Base-by-base conservation (phyloP, 768 basidiomycete genomes). In the Kwoniella dendrophila region DNA sequence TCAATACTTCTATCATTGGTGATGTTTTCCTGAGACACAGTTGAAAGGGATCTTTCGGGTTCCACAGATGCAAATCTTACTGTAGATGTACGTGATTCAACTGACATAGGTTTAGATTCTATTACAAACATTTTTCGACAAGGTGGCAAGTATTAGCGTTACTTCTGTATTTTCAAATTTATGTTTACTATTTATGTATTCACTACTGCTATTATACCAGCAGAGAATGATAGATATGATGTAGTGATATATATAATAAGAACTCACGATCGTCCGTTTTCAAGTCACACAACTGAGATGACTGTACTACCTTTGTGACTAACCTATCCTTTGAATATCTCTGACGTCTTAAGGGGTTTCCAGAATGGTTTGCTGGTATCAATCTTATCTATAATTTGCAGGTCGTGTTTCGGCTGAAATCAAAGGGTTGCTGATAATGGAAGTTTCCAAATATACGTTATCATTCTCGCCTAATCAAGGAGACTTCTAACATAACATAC, bases 251-350 rank as follows among this genome's bases (percentile, higher is more conserved):
- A 36, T 36, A 36, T 36, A 36, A 36, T 16, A 7, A 16, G 34
- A 16, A 36, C 7, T 16, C 34, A 36, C 16, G 7, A 36, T 36
- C 7, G 7, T 8, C 16, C 16, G 7, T 36, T 7, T 16, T 36
- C 34, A 36, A 36, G 8, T 36, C 34, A 36, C 34, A 8, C 16
- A 8, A 16, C 16, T 8, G 34, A 36, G 34, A 16, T 36, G 34
- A 36, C 47, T 11, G 47, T 14, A 26, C 2, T n/a, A 51, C 49
- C 49, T 51, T 51, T 51, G 49, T 51, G 14, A 33, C 6, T 51
- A 22, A 51, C 49, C 49, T 51, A 33, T 51, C 49, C 49, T 51
- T 51, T 51, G 49, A 51, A 6, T 18, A 34, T 36, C 20, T 18
- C 49, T 30, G 26, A 51, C 29, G 41, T 33, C 12, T 16, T 3